These are phyloP conservation scores for Pichia sp. DNA, from an alignment of 1,139 yeast genomes.

Conservation along the genomic window DNA sequence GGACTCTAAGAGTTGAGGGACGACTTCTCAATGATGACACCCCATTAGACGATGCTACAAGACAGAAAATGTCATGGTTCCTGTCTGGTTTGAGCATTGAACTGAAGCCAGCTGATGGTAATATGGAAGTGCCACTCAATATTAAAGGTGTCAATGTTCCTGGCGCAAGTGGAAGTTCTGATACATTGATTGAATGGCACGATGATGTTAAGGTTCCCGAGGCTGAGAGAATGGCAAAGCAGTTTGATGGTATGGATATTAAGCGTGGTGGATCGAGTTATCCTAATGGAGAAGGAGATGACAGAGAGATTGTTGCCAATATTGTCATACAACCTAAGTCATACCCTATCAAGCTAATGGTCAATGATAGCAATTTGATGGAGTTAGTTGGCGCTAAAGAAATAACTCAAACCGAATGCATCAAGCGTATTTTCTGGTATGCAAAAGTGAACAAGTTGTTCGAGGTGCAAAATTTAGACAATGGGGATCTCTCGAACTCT, in stretches of 20 bases:
- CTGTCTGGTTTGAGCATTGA: constrained; percentile 83
- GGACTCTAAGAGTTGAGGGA: constrained; percentile 91
- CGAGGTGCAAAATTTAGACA: constrained; percentile 34
- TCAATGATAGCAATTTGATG: constrained; percentile 55
- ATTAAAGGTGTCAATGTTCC: constrained; percentile 17
- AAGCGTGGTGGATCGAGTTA: constrained; percentile 62
- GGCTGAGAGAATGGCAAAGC: constrained; percentile 34
- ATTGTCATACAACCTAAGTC: constrained; percentile 79
- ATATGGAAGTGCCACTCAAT: constrained; percentile 14
- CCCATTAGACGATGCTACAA: constrained; percentile 27
- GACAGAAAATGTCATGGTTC: constrained; percentile 69
- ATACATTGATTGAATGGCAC: constrained; percentile 59
- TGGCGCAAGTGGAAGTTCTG: constrained; percentile 19
- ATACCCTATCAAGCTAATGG: constrained; percentile 54
- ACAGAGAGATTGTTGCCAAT: constrained; percentile 54
- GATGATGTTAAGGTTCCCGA: constrained; percentile 40
- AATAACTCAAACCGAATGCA: constrained; percentile 80
- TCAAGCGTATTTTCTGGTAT: constrained; percentile 84
- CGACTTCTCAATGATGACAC: constrained; percentile 46
- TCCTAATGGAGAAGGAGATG: constrained; percentile 18
- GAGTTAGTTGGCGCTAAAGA: constrained; percentile 68
- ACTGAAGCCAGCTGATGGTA: constrained; percentile 32
- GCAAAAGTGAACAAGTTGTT: constrained; percentile 63
- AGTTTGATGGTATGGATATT: constrained; percentile 84
- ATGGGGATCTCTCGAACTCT: background rate